These are phyloP conservation scores for Penicillium turbatum DNA, from an alignment of 495 filamentous ascomycete species.

Conservation along the genomic window DNA sequence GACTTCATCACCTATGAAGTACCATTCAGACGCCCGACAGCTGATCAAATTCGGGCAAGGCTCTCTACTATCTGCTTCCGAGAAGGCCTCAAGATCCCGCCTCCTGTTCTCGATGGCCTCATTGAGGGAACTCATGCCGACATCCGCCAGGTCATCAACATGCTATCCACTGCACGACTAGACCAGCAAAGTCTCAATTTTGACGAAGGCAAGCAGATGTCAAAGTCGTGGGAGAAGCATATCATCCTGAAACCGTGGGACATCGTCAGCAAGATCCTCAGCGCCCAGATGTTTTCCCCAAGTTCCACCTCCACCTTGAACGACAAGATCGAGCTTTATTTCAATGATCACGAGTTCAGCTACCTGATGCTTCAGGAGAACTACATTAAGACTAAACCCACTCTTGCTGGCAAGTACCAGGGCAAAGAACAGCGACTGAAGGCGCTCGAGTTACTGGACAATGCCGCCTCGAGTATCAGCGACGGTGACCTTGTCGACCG, in stretches of 20 bases:
- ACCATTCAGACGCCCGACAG: conserved; percentile 82
- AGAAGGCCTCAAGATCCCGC: conserved; percentile 81
- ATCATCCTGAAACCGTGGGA: conserved; percentile 97
- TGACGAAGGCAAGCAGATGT: conserved; percentile 83
- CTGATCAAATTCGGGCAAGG: conserved; percentile 80
- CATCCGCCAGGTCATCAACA: conserved; percentile 98
- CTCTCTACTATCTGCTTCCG: conserved; percentile 93
- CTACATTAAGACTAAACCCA: conserved; percentile 78
- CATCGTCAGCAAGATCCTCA: conserved; percentile 88
- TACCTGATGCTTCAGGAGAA: conserved; percentile 98
- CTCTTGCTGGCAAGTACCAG: conserved; percentile 50
- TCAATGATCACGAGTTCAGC: conserved; percentile 97
- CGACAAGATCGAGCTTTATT: conserved; percentile 98
- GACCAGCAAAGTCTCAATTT: conserved; percentile 76
- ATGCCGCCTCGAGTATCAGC: conserved; percentile 90
- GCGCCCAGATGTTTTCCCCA: conserved; percentile 75
- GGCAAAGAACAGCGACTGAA: conserved; percentile 72
- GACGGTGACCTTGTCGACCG: conserved; percentile 95
- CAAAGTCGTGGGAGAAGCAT: conserved; percentile 97
- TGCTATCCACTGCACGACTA: conserved; percentile 89
- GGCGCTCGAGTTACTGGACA: conserved; percentile 73
- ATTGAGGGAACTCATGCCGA: conserved; percentile 93
- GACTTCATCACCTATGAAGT: conserved; percentile 78
- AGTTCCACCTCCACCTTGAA: conserved; percentile 81
- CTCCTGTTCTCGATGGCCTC: conserved; percentile 84